A percentile compares a stretch with the other conserved stretches of the same genome.
Evolutionary conservation across 2,329 filamentous ascomycete genomes (phyloP).

Genomic region (Fusarium metavorans): DNA sequence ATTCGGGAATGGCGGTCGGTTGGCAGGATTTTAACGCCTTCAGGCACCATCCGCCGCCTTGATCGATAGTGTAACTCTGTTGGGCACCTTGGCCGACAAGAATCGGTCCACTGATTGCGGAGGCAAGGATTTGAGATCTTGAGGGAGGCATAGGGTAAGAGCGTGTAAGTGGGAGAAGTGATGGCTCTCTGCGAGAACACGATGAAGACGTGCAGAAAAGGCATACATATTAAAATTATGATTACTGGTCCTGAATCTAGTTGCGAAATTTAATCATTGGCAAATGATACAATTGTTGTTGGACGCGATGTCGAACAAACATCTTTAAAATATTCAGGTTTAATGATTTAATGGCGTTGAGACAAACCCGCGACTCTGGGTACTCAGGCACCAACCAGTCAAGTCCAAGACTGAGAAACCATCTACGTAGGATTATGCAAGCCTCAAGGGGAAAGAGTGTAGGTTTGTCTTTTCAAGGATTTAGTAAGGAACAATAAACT

Average conservation of each 20-base stretch:
- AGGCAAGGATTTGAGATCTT: not conserved
- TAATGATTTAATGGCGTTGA: not conserved
- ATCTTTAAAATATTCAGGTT: not conserved
- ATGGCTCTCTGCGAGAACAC: not conserved
- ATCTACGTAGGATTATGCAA: not conserved
- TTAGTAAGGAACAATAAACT: not conserved
- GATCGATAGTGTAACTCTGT: slow-evolving; percentile 3
- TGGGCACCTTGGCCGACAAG: not conserved
- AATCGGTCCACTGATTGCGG: not conserved
- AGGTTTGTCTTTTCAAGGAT: not conserved
- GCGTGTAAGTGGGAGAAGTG: not conserved
- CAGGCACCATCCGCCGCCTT: slow-evolving; percentile 2
- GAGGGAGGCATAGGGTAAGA: not conserved
- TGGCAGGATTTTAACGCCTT: slow-evolving; percentile 7
- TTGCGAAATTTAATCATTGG: not conserved
- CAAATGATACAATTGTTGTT: not conserved
- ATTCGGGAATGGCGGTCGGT: not conserved
- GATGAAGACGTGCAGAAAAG: not conserved
- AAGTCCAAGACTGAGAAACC: not conserved
- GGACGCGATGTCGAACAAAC: not conserved
- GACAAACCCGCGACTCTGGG: not conserved
- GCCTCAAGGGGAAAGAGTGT: not conserved
- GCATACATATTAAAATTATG: not conserved
- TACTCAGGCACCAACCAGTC: not conserved
- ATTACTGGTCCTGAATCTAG: not conserved